Evolutionary conservation across 805 yeast genomes (phyloP).

Genomic region (Komagataella populi): DNA sequence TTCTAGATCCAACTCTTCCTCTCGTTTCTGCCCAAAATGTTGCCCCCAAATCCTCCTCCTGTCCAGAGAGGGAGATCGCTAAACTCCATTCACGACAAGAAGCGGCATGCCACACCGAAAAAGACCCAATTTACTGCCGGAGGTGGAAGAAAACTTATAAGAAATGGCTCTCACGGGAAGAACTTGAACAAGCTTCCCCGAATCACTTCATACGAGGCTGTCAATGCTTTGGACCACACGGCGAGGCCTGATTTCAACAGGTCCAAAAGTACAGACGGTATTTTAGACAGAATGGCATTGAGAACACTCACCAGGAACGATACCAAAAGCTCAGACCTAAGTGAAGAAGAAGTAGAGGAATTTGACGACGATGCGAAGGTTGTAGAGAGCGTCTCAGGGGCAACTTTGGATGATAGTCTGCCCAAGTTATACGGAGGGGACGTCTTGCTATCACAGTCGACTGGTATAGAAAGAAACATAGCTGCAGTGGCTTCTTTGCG

Average conservation of each 20-base stretch:
- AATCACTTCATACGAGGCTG: slow-evolving; percentile 14
- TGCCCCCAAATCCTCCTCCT: slow-evolving; percentile 1
- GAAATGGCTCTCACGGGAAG: slow-evolving; percentile 21
- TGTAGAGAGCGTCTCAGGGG: slow-evolving; percentile 4
- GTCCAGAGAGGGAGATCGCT: slow-evolving; percentile 12
- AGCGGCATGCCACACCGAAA: slow-evolving; percentile 12
- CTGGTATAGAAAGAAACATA: slow-evolving; percentile 11
- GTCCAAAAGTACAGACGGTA: slow-evolving; percentile 20
- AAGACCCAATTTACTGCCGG: slow-evolving; percentile 18
- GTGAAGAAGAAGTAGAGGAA: slow-evolving; percentile 27
- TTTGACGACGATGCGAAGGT: slow-evolving; percentile 22
- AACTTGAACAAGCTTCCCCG: slow-evolving; percentile 17
- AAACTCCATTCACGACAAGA: slow-evolving; percentile 13
- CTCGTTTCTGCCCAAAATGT: not conserved
- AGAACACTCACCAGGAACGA: slow-evolving; percentile 1
- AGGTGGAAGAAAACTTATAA: slow-evolving; percentile 10
- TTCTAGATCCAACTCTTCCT: not conserved
- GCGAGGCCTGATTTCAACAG: slow-evolving; percentile 14
- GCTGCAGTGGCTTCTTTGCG: not conserved
- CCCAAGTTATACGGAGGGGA: slow-evolving; percentile 12
- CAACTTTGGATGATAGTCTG: not conserved
- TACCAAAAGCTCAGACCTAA: slow-evolving; percentile 3
- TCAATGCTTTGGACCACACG: not conserved
- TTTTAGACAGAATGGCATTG: slow-evolving; percentile 7
- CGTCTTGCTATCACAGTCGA: slow-evolving; percentile 14